Evolutionary conservation across 2,329 filamentous ascomycete genomes (phyloP).

Genomic region (Ciborinia camelliae): DNA sequence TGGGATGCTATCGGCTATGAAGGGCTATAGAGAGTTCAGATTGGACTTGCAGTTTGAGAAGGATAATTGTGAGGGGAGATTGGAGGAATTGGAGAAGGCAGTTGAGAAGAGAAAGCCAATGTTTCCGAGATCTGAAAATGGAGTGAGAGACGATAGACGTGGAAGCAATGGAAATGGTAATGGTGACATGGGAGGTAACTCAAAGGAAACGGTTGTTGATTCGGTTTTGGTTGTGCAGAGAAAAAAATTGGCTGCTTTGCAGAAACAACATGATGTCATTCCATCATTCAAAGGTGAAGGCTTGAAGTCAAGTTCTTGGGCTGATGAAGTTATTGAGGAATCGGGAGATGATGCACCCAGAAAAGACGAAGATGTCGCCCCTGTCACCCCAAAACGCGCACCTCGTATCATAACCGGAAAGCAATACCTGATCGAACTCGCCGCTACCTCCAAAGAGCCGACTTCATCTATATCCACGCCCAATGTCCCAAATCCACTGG

Average conservation of each 20-base stretch:
- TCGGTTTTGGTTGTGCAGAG: constrained; percentile 1
- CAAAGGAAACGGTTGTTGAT: background rate
- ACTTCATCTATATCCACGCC: background rate
- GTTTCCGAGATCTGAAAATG: background rate
- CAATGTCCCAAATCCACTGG: background rate
- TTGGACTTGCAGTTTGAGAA: constrained; percentile 23
- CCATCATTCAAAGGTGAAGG: constrained; percentile 23
- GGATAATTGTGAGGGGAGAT: constrained; percentile 30
- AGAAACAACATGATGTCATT: constrained; percentile 26
- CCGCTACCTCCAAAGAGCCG: background rate
- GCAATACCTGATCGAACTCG: constrained; percentile 1
- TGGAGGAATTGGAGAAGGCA: constrained; percentile 27
- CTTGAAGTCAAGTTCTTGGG: constrained; percentile 26
- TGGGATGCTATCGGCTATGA: constrained; percentile 22
- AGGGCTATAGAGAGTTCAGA: constrained; percentile 20
- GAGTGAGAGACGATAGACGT: background rate
- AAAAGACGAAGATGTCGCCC: background rate
- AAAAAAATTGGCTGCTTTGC: constrained; percentile 21
- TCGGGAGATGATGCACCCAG: background rate
- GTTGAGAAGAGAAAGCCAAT: constrained; percentile 8
- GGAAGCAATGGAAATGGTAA: background rate
- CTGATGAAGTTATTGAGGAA: constrained; percentile 29
- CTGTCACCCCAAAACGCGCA: background rate
- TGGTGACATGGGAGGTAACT: background rate
- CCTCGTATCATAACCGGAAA: background rate